phyloP scores from a whole-genome alignment of 345 rosid species.

The Eucalyptus marginata region DNA sequence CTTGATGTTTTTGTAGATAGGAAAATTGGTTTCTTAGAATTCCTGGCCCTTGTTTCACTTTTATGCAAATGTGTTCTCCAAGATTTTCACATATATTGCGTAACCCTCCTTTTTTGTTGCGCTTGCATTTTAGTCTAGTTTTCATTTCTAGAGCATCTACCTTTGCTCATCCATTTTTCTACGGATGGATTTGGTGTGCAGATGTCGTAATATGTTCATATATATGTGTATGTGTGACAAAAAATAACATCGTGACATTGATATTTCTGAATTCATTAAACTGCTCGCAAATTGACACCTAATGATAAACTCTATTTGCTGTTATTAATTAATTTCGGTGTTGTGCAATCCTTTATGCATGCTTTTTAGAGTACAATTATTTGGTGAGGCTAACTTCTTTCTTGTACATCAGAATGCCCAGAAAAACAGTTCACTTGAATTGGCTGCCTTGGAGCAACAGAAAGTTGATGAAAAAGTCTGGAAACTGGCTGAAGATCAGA shows the following conservation, averaged over 20 bases:
- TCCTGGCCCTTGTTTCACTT: not conserved
- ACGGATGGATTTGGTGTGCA: not conserved
- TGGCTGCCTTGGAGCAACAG: slow-evolving; percentile 77
- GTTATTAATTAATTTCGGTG: not conserved
- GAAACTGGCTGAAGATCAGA: slow-evolving; percentile 83
- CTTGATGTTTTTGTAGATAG: not conserved
- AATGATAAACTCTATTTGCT: not conserved
- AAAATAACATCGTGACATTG: not conserved
- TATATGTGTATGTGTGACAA: not conserved
- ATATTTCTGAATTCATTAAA: not conserved
- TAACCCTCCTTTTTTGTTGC: not conserved
- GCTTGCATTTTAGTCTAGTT: not conserved
- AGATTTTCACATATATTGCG: not conserved
- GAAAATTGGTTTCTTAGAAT: not conserved
- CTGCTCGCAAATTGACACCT: not conserved
- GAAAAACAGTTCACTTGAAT: slow-evolving; percentile 43
- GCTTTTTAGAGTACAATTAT: not conserved
- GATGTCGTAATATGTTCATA: not conserved
- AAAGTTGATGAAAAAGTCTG: slow-evolving; percentile 61
- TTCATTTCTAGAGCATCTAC: not conserved
- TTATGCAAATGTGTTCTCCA: not conserved
- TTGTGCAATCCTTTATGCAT: not conserved
- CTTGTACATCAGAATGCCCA: slow-evolving; percentile 31
- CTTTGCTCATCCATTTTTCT: not conserved
- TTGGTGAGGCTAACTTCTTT: not conserved